Percentiles rank a stretch among this genome's conserved stretches.
phyloP scores from a whole-genome alignment of 2,329 filamentous ascomycete genomes.

The Plenodomus tracheiphilus region DNA sequence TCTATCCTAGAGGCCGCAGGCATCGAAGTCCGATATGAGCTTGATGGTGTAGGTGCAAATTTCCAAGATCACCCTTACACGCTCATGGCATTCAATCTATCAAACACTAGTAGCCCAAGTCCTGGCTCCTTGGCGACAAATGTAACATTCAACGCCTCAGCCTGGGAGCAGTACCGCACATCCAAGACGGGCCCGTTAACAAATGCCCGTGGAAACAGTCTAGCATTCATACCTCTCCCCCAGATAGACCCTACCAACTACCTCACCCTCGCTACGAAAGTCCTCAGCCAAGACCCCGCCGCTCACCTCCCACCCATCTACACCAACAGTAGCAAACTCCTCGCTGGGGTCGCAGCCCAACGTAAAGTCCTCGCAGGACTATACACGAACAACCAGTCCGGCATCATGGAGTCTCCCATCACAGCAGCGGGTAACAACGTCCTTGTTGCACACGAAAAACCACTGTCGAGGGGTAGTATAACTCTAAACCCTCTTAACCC shows the following conservation, averaged over 20 bases:
- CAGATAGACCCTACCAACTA: constrained; percentile 25
- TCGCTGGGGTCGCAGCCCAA: constrained; percentile 28
- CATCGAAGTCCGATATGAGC: constrained; percentile 27
- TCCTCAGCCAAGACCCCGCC: constrained; percentile 12
- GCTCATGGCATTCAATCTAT: constrained; percentile 21
- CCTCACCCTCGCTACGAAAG: constrained; percentile 15
- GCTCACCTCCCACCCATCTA: constrained; percentile 30
- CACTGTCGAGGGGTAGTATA: constrained; percentile 46
- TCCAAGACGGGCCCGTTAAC: constrained; percentile 34
- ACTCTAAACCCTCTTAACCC: constrained; percentile 29
- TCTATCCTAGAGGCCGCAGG: constrained; percentile 29
- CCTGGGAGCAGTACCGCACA: constrained; percentile 28
- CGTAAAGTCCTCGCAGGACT: constrained; percentile 32
- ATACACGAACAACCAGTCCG: constrained; percentile 25
- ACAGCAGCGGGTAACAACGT: constrained; percentile 39
- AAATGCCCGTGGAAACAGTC: constrained; percentile 27
- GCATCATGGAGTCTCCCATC: constrained; percentile 30
- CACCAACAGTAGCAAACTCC: constrained; percentile 27
- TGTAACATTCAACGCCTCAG: constrained; percentile 31
- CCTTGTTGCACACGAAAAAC: constrained; percentile 40
- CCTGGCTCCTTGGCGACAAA: constrained; percentile 22
- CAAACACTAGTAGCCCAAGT: constrained; percentile 26
- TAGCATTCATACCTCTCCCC: constrained; percentile 33
- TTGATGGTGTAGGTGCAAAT: constrained; percentile 38
- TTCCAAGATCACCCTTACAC: constrained; percentile 41